These are phyloP conservation scores for Termitomyces sp. DNA, from an alignment of 768 basidiomycete species.

Conservation along the genomic window DNA sequence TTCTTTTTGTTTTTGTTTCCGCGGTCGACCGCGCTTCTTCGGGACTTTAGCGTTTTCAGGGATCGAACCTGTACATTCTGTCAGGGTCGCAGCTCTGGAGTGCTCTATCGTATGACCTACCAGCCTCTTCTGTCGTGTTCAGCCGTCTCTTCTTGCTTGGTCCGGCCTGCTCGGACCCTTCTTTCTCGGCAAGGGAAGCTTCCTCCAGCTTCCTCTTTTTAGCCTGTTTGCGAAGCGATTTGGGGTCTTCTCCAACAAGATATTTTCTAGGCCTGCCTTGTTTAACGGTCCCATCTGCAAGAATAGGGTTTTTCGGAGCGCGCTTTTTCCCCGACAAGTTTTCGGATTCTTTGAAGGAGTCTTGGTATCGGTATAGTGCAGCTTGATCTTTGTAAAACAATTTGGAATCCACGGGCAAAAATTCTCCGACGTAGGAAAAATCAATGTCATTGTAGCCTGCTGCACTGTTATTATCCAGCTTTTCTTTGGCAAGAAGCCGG, in stretches of 20 bases:
- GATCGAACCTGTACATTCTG: not conserved
- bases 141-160: constrained; percentile 22
- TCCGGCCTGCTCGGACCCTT: constrained; percentile 9
- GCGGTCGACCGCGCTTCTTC: constrained; percentile 37
- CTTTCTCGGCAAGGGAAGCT: not conserved
- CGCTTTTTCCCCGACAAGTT: constrained; percentile 25
- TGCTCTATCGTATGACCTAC: constrained; percentile 1
- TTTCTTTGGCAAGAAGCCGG: constrained; percentile 55
- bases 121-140: not conserved
- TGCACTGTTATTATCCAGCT: constrained; percentile 46
- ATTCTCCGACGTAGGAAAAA: constrained; percentile 47
- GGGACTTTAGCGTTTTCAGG: constrained; percentile 6
- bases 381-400: constrained; percentile 50
- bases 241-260: constrained; percentile 14
- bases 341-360: constrained; percentile 37
- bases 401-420: constrained; percentile 33
- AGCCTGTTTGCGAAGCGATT: constrained; percentile 8
- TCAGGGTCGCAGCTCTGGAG: not conserved
- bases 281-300: constrained; percentile 48
- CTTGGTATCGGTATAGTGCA: constrained; percentile 40
- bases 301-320: constrained; percentile 38
- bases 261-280: constrained; percentile 52
- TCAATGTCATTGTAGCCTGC: constrained; percentile 41
- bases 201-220: constrained; percentile 18
- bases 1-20: constrained; percentile 16